Conservation (phyloP, 2,329 filamentous ascomycete species). For the Xylariaceae sp. region DNA sequence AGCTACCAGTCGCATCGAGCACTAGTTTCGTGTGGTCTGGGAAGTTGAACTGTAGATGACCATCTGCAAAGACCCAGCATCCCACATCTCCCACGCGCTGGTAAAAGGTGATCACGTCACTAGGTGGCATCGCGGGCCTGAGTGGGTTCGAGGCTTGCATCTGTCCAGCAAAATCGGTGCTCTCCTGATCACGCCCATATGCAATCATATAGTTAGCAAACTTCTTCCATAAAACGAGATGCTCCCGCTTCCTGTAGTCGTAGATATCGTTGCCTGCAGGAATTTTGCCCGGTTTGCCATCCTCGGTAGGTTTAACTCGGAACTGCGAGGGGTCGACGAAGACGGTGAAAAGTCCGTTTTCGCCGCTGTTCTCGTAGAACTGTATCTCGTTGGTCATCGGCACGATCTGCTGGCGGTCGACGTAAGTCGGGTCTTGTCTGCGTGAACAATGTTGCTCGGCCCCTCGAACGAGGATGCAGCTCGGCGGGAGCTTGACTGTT, state of each 20-base stretch:
- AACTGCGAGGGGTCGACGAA: slow-evolving; percentile 60
- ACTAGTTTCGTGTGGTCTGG: slow-evolving; percentile 84
- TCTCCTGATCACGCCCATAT: slow-evolving; percentile 66
- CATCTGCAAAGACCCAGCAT: slow-evolving; percentile 76
- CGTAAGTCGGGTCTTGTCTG: slow-evolving; percentile 49
- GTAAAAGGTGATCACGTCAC: slow-evolving; percentile 70
- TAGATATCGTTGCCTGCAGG: slow-evolving; percentile 58
- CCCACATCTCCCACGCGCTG: slow-evolving; percentile 76
- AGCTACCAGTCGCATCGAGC: slow-evolving; percentile 66
- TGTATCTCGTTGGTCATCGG: slow-evolving; percentile 62
- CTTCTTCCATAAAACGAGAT: slow-evolving; percentile 65
- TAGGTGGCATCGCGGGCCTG: slow-evolving; percentile 39
- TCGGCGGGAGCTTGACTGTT: slow-evolving; percentile 56
- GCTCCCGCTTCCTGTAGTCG: slow-evolving; percentile 60
- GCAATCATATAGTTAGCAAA: slow-evolving; percentile 70
- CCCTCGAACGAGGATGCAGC: slow-evolving; percentile 65
- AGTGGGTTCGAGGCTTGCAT: slow-evolving; percentile 37
- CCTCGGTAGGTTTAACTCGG: slow-evolving; percentile 48
- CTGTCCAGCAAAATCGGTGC: slow-evolving; percentile 42
- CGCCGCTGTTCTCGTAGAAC: slow-evolving; percentile 68
- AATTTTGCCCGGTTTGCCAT: slow-evolving; percentile 57
- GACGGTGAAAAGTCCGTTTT: slow-evolving; percentile 57
- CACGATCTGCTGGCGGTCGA: slow-evolving; percentile 55
- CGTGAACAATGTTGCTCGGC: slow-evolving; percentile 66
- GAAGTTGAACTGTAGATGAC: slow-evolving; percentile 82